These are phyloP conservation scores for Trifolium pratense DNA, from an alignment of 306 rosid species.

Conservation along the genomic window DNA sequence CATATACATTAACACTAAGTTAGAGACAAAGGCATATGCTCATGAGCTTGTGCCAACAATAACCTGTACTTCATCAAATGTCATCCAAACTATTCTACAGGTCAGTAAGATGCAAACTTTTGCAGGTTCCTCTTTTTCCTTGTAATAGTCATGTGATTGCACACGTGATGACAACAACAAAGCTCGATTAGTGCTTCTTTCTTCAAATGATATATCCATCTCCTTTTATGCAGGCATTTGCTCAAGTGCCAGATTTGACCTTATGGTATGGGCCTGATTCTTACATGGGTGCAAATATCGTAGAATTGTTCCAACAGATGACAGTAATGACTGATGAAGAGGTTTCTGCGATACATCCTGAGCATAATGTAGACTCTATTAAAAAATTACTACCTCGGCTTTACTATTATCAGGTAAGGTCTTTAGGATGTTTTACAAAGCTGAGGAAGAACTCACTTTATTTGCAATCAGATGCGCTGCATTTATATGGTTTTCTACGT, in stretches of 20 bases:
- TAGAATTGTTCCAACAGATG: conserved; percentile 82
- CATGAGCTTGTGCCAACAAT: conserved; percentile 98
- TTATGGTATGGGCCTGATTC: conserved; percentile 97
- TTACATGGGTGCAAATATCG: conserved; percentile 98
- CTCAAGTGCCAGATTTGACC: conserved; percentile 82
- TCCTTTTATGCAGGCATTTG: conserved; percentile 71
- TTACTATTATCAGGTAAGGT: conserved; percentile 70
- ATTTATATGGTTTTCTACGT: conserved; percentile 7
- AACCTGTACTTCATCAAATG: conserved; percentile 97
- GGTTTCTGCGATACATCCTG: conserved; percentile 76
- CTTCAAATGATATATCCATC: conserved; percentile 13
- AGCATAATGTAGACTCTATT: conserved; percentile 70
- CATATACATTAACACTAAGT: conserved; percentile 84
- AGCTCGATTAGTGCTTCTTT: conserved; percentile 10
- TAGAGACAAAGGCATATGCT: conserved; percentile 93
- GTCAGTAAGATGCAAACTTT: conserved; percentile 47
- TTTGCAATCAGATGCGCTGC: conserved; percentile 27
- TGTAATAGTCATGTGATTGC: conserved; percentile 34
- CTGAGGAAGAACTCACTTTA: background rate
- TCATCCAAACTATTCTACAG: conserved; percentile 92
- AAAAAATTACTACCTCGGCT: conserved; percentile 75
- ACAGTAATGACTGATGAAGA: conserved; percentile 84
- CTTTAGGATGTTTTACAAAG: conserved; percentile 18
- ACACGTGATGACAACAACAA: conserved; percentile 19
- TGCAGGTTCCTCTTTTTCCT: conserved; percentile 11